Evolutionary conservation across 2,329 filamentous ascomycete species (phyloP).

Genomic region (Triangularia setosa): DNA sequence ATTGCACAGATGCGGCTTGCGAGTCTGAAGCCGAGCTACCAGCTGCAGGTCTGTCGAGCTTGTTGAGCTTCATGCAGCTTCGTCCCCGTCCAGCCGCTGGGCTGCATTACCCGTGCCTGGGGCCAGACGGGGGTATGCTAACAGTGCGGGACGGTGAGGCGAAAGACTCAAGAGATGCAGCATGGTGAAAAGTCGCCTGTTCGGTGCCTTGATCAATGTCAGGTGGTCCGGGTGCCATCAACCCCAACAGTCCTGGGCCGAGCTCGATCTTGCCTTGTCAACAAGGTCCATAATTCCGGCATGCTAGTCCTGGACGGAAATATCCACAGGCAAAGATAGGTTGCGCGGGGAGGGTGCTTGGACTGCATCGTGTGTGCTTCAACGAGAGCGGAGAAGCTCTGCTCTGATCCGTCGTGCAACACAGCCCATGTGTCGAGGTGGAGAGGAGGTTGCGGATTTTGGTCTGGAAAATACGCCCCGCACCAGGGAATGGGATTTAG

Average conservation of each 20-base stretch:
- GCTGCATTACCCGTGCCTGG: constrained; percentile 1
- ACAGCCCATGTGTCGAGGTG: background rate
- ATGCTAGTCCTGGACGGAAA: background rate
- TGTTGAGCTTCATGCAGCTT: constrained; percentile 2
- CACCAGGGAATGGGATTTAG: background rate
- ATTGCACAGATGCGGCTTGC: constrained; percentile 11
- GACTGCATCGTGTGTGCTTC: background rate
- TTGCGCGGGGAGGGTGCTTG: background rate
- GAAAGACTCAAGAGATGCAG: background rate
- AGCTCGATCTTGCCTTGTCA: constrained; percentile 2
- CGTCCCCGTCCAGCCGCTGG: constrained; percentile 6
- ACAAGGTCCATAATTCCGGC: background rate
- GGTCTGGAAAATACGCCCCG: background rate
- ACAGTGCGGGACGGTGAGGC: background rate
- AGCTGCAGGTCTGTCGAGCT: constrained; percentile 9
- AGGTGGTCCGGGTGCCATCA: background rate
- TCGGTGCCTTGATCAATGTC: background rate
- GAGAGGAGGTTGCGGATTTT: background rate
- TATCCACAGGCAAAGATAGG: too few species aligned
- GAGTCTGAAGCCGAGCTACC: constrained; percentile 8
- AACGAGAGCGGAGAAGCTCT: background rate
- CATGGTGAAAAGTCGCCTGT: background rate
- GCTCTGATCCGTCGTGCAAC: background rate
- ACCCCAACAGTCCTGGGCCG: background rate
- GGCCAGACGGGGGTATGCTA: background rate